These are phyloP conservation scores for Cordyceps fumosorosea DNA, from an alignment of 2,329 filamentous ascomycete genomes.

Conservation along the genomic window DNA sequence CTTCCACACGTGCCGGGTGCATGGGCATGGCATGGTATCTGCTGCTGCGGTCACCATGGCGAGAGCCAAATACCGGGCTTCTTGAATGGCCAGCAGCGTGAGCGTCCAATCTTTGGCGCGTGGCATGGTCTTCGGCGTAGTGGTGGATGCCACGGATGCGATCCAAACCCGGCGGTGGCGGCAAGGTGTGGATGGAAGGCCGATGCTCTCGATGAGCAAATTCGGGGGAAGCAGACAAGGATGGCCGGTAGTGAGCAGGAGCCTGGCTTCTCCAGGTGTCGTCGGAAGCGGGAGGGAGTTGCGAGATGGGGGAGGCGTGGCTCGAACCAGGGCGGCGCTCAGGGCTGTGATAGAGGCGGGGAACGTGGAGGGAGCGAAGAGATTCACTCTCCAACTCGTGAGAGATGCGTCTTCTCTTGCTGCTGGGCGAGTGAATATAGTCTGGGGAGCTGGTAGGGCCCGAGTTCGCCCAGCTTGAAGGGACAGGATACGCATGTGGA, in stretches of 20 bases:
- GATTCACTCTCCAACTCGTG: constrained; percentile 33
- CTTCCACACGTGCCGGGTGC: constrained; percentile 36
- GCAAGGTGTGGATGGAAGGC: constrained; percentile 35
- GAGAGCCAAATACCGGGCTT: constrained; percentile 24
- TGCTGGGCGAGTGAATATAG: constrained; percentile 44
- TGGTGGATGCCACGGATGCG: constrained; percentile 17
- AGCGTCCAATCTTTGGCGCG: constrained; percentile 2
- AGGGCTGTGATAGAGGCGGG: constrained; percentile 38
- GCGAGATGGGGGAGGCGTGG: constrained; percentile 30
- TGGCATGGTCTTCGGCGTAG: constrained; percentile 25
- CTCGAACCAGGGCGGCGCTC: constrained; percentile 24
- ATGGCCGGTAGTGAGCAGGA: constrained; percentile 12
- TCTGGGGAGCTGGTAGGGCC: constrained; percentile 34
- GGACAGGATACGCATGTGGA: constrained; percentile 25
- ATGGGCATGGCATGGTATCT: constrained; percentile 41
- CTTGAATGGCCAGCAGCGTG: background rate
- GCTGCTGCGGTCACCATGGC: constrained; percentile 31
- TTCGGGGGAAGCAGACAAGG: constrained; percentile 16
- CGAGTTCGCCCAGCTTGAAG: constrained; percentile 26
- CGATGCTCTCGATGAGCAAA: constrained; percentile 23
- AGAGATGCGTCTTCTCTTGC: constrained; percentile 42
- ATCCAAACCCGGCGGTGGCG: constrained; percentile 31
- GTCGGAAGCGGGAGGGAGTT: constrained; percentile 5
- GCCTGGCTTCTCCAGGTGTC: constrained; percentile 10
- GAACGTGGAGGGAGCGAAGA: constrained; percentile 38